A percentile compares a stretch with the other conserved stretches of the same genome.
Evolutionary conservation across 2,329 filamentous ascomycete genomes (phyloP).

Genomic region (Diaporthe sp.): DNA sequence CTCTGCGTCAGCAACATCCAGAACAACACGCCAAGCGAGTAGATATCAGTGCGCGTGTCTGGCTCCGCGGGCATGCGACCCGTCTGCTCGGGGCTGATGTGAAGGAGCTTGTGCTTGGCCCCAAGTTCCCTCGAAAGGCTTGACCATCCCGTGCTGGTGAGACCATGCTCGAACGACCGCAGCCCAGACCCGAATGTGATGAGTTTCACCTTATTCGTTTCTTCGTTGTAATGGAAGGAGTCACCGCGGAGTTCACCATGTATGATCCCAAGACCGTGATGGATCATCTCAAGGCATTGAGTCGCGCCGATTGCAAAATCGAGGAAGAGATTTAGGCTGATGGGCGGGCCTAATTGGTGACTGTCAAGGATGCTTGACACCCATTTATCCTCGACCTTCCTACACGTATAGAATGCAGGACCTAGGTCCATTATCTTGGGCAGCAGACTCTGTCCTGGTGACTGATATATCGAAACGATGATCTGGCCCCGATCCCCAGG

Average conservation of each 20-base stretch:
- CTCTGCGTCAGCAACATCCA: constrained; percentile 87
- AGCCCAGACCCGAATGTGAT: constrained; percentile 89
- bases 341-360: constrained; percentile 68
- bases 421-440: constrained; percentile 81
- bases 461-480: constrained; percentile 85
- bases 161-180: constrained; percentile 89
- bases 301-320: constrained; percentile 92
- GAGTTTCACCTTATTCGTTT: constrained; percentile 81
- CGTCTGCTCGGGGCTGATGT: constrained; percentile 95
- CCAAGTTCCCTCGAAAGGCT: constrained; percentile 85
- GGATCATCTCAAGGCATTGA: constrained; percentile 89
- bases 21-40: constrained; percentile 90
- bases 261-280: constrained; percentile 87
- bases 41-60: constrained; percentile 93
- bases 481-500: constrained; percentile 79
- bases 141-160: constrained; percentile 89
- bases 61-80: constrained; percentile 93
- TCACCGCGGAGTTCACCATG: constrained; percentile 94
- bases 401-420: constrained; percentile 76
- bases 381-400: constrained; percentile 66
- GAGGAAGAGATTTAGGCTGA: constrained; percentile 83
- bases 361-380: constrained; percentile 60
- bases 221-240: constrained; percentile 86
- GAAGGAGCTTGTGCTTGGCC: constrained; percentile 89
- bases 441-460: constrained; percentile 81